A percentile compares a stretch with the other conserved stretches of the same genome.
phyloP scores from a whole-genome alignment of 164 flowering plant genomes.

The Stephania cephalantha region DNA sequence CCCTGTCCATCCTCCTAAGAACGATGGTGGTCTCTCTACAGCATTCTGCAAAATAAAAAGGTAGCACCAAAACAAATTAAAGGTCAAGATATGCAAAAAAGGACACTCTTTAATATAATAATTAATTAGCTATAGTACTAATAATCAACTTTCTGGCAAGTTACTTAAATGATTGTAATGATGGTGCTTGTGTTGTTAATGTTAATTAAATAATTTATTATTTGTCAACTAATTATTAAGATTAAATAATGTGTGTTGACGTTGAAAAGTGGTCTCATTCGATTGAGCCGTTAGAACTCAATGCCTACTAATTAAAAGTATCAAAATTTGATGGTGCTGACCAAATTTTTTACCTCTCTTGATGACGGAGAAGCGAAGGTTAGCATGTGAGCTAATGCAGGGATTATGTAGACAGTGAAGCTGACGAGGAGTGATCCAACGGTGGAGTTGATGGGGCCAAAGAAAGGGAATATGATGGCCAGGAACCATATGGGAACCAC shows the following conservation, averaged over 20 bases:
- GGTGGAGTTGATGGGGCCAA: conserved; percentile 33
- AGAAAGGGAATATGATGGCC: conserved; percentile 32
- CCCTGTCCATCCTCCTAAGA: conserved; percentile 70
- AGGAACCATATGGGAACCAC: conserved; percentile 52
- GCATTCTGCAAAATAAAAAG: conserved; percentile 42
- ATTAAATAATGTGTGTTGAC: too few species aligned
- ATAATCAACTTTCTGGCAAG: background rate
- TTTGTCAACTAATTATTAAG: too few species aligned
- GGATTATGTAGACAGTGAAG: conserved; percentile 33
- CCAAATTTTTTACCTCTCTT: conserved; percentile 19
- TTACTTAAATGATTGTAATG: background rate
- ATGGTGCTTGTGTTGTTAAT: background rate
- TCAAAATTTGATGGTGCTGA: too few species aligned
- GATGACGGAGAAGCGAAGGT: conserved; percentile 27
- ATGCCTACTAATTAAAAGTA: too few species aligned
- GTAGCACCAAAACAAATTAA: background rate
- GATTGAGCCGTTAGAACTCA: too few species aligned
- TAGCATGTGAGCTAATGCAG: conserved; percentile 27
- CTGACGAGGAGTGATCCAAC: conserved; percentile 33
- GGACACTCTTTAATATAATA: background rate
- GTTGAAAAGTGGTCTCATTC: too few species aligned
- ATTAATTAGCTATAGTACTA: background rate
- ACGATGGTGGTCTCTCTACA: conserved; percentile 62
- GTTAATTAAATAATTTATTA: background rate
- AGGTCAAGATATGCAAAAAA: background rate